A percentile compares a stretch with the other conserved stretches of the same genome.
These are phyloP conservation scores for Allomyces macrogynus DNA, from an alignment of 192 early-diverging fungal genomes.

Conservation along the genomic window DNA sequence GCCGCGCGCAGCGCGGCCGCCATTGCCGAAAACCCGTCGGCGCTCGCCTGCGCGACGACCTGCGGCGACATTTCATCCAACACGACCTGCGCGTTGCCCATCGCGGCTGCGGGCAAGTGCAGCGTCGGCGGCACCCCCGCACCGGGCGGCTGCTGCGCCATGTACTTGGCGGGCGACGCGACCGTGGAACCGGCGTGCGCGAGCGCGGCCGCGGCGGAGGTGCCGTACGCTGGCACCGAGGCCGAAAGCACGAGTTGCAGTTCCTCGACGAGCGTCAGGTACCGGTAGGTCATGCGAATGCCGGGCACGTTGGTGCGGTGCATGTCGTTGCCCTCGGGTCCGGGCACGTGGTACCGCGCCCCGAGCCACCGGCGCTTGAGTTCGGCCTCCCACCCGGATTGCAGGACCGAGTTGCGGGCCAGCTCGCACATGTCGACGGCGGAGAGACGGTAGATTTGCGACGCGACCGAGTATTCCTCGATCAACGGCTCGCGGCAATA, in stretches of 20 bases:
- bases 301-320: slow-evolving; percentile 83
- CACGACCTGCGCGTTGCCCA: no score
- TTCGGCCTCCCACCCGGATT: slow-evolving; percentile 74
- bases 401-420: slow-evolving; percentile 69
- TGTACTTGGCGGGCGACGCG: neutral
- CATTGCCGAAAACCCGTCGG: no score
- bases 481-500: slow-evolving; percentile 90
- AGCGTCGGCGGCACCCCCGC: neutral
- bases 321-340: slow-evolving; percentile 62
- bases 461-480: slow-evolving; percentile 87
- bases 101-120: no score
- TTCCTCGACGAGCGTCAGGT: slow-evolving; percentile 74
- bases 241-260: slow-evolving; percentile 6
- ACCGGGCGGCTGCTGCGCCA: neutral
- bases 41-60: no score
- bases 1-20: no score
- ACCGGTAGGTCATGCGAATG: slow-evolving; percentile 60
- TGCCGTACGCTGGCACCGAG: neutral
- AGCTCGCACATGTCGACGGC: slow-evolving; percentile 86
- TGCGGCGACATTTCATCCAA: no score
- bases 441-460: slow-evolving; percentile 89
- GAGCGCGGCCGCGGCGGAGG: no score
- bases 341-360: slow-evolving; percentile 45
- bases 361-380: slow-evolving; percentile 86
- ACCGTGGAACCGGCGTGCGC: no score